Conservation (phyloP, 352 stramenopile species). For the Globisporangium iwayamae region DNA sequence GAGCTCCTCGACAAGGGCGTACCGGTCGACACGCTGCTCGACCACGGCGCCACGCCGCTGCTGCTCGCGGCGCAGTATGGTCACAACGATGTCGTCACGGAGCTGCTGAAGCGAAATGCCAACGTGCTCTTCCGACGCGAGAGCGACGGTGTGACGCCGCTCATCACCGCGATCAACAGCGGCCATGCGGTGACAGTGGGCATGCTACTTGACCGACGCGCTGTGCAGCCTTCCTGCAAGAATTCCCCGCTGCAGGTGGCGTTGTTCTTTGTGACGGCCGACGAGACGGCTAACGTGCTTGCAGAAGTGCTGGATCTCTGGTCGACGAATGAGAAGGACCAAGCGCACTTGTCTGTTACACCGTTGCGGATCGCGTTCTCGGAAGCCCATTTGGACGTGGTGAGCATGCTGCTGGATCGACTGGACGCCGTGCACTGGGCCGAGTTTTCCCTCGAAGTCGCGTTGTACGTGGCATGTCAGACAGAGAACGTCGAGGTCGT, state of each 20-base stretch:
- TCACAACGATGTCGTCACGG: neutral
- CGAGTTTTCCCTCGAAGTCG: slow-evolving; percentile 5
- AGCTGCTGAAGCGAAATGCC: neutral
- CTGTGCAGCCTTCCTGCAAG: neutral
- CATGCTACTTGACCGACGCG: slow-evolving; percentile 8
- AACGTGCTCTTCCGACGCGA: slow-evolving; percentile 9
- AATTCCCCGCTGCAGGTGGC: neutral
- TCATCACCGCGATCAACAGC: slow-evolving; percentile 10
- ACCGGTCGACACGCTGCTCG: slow-evolving; percentile 6
- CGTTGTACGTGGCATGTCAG: slow-evolving; percentile 8
- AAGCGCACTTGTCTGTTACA: neutral
- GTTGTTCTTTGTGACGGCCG: slow-evolving; percentile 7
- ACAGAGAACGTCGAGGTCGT: neutral
- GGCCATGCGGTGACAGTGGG: neutral
- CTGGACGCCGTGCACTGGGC: slow-evolving; percentile 5
- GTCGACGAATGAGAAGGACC: neutral
- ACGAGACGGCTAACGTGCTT: slow-evolving; percentile 4
- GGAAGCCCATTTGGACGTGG: slow-evolving; percentile 6
- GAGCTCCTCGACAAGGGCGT: slow-evolving; percentile 8
- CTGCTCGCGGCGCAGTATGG: slow-evolving; percentile 9
- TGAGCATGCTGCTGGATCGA: slow-evolving; percentile 7
- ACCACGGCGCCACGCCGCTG: slow-evolving; percentile 7
- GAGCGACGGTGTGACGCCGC: slow-evolving; percentile 6
- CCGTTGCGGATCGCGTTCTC: slow-evolving; percentile 8
- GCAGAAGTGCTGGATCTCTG: slow-evolving; percentile 7